Conservation (phyloP, 2,329 filamentous ascomycete species). For the Penicillium sclerotigenum region DNA sequence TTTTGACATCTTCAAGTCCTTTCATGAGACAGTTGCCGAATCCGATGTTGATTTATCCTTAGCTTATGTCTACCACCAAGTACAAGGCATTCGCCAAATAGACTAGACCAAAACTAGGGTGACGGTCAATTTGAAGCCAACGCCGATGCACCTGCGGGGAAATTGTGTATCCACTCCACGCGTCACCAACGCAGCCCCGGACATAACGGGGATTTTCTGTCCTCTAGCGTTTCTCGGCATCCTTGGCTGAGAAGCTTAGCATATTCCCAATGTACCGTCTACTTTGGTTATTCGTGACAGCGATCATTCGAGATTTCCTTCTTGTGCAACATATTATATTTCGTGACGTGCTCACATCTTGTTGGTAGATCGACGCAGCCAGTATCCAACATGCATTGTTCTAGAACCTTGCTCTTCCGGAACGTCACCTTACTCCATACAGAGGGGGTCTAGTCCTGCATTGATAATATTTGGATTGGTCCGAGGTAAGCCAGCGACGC, state of each 20-base stretch:
- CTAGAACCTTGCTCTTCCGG: background rate
- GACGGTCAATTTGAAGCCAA: too few species aligned
- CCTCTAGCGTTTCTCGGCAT: background rate
- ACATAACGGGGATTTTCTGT: background rate
- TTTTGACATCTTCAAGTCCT: too few species aligned
- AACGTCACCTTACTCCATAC: background rate
- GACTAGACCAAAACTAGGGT: background rate
- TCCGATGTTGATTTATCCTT: background rate
- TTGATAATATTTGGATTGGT: background rate
- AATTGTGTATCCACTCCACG: background rate
- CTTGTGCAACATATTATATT: background rate
- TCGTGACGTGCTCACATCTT: background rate
- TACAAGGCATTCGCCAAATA: background rate
- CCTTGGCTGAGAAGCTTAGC: background rate
- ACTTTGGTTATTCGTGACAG: too few species aligned
- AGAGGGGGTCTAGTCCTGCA: background rate
- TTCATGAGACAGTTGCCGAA: too few species aligned
- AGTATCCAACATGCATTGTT: background rate
- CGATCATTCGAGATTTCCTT: background rate
- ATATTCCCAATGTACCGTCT: background rate
- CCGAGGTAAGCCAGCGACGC: background rate
- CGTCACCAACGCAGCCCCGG: background rate
- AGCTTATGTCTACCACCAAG: background rate
- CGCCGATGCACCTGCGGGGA: too few species aligned
- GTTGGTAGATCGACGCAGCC: background rate